Conservation (phyloP, 1,284 basidiomycete genomes). For the Ganoderma meredithae region DNA sequence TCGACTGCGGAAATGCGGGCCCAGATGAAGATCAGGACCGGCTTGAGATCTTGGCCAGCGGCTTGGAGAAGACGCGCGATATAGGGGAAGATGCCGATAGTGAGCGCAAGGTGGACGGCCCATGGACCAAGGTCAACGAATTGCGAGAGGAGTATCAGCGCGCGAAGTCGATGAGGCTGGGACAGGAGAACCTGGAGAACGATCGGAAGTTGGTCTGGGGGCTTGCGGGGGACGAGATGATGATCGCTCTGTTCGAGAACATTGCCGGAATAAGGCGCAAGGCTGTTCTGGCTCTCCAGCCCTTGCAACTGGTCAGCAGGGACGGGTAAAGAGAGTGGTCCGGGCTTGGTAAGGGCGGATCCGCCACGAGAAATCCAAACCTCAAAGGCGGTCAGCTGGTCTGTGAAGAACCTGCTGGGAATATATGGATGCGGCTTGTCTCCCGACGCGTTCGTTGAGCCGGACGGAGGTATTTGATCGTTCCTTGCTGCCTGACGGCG, state of each 20-base stretch:
- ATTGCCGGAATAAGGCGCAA: conserved; percentile 23
- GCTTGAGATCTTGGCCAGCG: conserved; percentile 92
- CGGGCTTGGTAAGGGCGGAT: conserved; percentile 79
- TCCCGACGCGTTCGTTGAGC: conserved; percentile 45
- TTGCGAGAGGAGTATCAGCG: conserved; percentile 95
- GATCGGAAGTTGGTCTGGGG: conserved; percentile 96
- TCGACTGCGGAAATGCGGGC: conserved; percentile 97
- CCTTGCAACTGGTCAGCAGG: conserved; percentile 40
- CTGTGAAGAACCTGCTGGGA: conserved; percentile 95
- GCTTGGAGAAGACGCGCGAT: conserved; percentile 97
- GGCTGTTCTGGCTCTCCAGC: conserved; percentile 31
- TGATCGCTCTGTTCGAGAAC: conserved; percentile 44
- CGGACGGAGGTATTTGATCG: conserved; percentile 36
- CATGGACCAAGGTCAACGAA: conserved; percentile 98
- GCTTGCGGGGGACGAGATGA: conserved; percentile 84
- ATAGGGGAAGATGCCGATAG: conserved; percentile 99
- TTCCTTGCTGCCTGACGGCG: conserved; percentile 36
- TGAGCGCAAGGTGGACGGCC: conserved; percentile 96
- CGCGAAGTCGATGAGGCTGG: conserved; percentile 94
- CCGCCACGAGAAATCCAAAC: conserved; percentile 97
- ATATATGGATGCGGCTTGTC: conserved; percentile 73
- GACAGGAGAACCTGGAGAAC: conserved; percentile 97
- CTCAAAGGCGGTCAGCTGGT: conserved; percentile 97
- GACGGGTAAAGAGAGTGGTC: conserved; percentile 72
- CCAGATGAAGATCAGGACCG: conserved; percentile 99